Percentiles rank a stretch among this genome's conserved stretches.
These are phyloP conservation scores for Boletales sp. DNA, from an alignment of 768 basidiomycete species.

Conservation along the genomic window DNA sequence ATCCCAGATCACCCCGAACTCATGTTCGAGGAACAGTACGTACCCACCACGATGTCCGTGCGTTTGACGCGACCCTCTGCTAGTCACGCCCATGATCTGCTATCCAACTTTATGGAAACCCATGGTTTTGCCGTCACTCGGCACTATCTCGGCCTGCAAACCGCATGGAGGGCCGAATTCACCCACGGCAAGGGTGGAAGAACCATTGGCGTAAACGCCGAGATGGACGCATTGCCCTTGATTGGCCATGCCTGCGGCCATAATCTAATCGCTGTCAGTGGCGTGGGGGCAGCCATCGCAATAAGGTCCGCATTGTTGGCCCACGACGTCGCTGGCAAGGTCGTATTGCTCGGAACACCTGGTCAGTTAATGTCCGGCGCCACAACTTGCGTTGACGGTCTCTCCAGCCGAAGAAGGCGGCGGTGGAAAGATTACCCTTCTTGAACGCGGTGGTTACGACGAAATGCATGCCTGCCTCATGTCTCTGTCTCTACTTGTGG, in stretches of 20 bases:
- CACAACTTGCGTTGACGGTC: conserved; percentile 1
- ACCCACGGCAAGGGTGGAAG: conserved; percentile 56
- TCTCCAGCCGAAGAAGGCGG: conserved; percentile 70
- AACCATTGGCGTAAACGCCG: conserved; percentile 74
- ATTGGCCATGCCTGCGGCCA: conserved; percentile 74
- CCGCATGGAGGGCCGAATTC: conserved; percentile 78
- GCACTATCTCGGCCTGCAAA: conserved; percentile 66
- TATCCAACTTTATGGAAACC: conserved; percentile 62
- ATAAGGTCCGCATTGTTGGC: conserved; percentile 65
- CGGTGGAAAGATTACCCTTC: conserved; percentile 71
- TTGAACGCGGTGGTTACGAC: conserved; percentile 73
- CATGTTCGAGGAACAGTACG: conserved; percentile 61
- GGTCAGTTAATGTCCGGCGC: conserved; percentile 35
- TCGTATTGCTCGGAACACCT: conserved; percentile 77
- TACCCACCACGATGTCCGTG: conserved; percentile 6
- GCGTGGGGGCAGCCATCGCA: conserved; percentile 71
- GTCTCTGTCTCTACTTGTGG: conserved; percentile 32
- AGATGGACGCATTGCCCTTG: conserved; percentile 62
- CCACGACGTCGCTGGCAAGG: conserved; percentile 59
- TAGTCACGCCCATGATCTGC: conserved; percentile 69
- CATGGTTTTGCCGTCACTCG: conserved; percentile 70
- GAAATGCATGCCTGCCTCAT: conserved; percentile 83
- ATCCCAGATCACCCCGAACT: conserved; percentile 62
- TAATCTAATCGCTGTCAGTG: conserved; percentile 78
- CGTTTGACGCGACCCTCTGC: conserved; percentile 7